Conservation (phyloP, 2,329 filamentous ascomycete species). For the Fonsecaea erecta region DNA sequence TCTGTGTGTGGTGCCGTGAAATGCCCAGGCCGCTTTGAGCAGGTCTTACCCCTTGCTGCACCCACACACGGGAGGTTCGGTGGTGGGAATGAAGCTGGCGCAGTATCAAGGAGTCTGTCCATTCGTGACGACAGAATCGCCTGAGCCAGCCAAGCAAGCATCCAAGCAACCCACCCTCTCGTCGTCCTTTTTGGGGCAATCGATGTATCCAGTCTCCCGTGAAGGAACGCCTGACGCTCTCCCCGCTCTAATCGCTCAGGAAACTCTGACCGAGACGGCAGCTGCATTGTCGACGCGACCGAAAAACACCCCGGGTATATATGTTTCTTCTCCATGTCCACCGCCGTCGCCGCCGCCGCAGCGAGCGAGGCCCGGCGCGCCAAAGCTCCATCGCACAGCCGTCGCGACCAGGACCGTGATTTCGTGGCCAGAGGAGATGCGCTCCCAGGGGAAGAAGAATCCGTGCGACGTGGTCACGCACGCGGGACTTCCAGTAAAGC, state of each 20-base stretch:
- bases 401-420: constrained; percentile 7
- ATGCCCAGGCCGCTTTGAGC: no score
- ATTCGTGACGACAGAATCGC: no score
- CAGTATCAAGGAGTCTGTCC: no score
- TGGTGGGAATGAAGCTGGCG: no score
- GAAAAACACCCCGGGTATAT: constrained; percentile 12
- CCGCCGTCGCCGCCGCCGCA: background rate
- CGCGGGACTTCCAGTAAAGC: constrained; percentile 11
- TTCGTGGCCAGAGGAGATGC: background rate
- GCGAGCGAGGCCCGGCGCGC: constrained; percentile 11
- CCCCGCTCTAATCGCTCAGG: background rate
- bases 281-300: constrained; percentile 4
- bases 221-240: background rate
- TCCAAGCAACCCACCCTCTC: no score
- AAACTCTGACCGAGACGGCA: constrained; percentile 7
- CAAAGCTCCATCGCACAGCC: constrained; percentile 6
- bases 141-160: no score
- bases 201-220: background rate
- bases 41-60: no score
- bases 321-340: no score
- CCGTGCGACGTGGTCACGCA: constrained; percentile 7
- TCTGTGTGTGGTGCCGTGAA: no score
- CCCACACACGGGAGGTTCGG: no score
- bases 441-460: constrained; percentile 7
- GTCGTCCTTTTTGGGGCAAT: background rate